phyloP scores from a whole-genome alignment of 2,329 filamentous ascomycete species.

The Alternaria tenuissima region DNA sequence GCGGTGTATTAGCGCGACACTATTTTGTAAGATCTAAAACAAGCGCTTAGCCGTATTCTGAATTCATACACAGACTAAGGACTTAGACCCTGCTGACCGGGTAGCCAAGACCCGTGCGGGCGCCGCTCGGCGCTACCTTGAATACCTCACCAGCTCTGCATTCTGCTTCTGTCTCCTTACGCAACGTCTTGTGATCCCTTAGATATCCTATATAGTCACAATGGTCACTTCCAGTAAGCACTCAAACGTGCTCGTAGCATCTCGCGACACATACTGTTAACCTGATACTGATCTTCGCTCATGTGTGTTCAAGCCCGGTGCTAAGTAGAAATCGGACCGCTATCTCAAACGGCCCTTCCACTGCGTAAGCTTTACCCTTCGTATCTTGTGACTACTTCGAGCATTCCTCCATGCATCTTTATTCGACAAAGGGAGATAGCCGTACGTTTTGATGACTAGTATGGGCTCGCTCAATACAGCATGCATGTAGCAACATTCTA shows the following conservation, averaged over 20 bases:
- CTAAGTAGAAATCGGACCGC: no score
- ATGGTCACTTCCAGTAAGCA: no score
- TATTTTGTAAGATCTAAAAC: not conserved
- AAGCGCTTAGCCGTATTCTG: no score
- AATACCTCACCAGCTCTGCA: no score
- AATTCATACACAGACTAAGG: no score
- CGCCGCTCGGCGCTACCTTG: no score
- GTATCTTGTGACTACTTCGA: not conserved
- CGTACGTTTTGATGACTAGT: not conserved
- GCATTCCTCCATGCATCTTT: not conserved
- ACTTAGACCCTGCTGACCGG: no score
- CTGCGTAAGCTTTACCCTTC: not conserved
- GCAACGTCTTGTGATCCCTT: no score
- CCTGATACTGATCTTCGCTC: rapidly evolving
- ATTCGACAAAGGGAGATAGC: not conserved
- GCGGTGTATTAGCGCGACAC: not conserved
- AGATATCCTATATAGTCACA: rapidly evolving
- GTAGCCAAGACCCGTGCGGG: no score
- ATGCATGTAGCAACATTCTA: not conserved
- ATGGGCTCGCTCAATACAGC: not conserved
- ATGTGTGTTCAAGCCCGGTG: not conserved
- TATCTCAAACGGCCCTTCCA: not conserved
- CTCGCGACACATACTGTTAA: rapidly evolving
- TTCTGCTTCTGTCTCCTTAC: no score
- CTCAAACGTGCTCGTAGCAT: no score